Percentiles rank a stretch among this genome's conserved stretches.
Evolutionary conservation across 202 grass and related monocot genomes (phyloP).

Genomic region (Schoenoplectus tabernaemontani): DNA sequence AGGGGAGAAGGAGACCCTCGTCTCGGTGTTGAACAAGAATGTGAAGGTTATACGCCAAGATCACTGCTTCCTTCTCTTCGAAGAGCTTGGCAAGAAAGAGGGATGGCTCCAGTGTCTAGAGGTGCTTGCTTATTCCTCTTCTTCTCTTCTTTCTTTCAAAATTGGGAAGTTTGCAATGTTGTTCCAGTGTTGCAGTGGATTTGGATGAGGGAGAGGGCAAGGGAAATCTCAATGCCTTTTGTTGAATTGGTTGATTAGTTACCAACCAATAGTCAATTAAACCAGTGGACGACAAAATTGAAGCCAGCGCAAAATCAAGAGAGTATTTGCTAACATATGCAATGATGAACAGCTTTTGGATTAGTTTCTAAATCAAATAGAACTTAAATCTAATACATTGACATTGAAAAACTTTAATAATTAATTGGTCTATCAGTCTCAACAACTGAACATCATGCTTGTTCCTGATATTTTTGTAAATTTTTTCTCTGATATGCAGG

Average conservation of each 20-base stretch:
- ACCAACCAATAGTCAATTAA: background rate
- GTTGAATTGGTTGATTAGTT: background rate
- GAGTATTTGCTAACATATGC: background rate
- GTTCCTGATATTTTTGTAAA: background rate
- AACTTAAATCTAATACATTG: background rate
- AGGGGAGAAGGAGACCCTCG: constrained; percentile 62
- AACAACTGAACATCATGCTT: background rate
- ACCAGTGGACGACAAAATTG: no score
- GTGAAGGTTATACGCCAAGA: constrained; percentile 66
- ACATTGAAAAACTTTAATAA: background rate
- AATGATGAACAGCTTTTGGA: background rate
- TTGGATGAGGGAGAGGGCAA: background rate
- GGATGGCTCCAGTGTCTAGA: constrained; percentile 89
- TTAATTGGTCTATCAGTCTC: background rate
- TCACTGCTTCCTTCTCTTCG: constrained; percentile 93
- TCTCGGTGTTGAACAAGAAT: constrained; percentile 63
- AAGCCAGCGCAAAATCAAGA: background rate
- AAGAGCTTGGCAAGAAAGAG: constrained; percentile 83
- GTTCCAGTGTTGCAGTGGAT: background rate
- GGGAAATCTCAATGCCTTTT: background rate
- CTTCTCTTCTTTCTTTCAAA: background rate
- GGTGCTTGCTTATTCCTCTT: background rate
- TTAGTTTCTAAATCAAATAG: background rate
- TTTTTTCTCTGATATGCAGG: constrained; percentile 31
- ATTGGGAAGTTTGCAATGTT: background rate